These are phyloP conservation scores for Monosporascus sp. DNA, from an alignment of 2,329 filamentous ascomycete genomes.

Conservation along the genomic window DNA sequence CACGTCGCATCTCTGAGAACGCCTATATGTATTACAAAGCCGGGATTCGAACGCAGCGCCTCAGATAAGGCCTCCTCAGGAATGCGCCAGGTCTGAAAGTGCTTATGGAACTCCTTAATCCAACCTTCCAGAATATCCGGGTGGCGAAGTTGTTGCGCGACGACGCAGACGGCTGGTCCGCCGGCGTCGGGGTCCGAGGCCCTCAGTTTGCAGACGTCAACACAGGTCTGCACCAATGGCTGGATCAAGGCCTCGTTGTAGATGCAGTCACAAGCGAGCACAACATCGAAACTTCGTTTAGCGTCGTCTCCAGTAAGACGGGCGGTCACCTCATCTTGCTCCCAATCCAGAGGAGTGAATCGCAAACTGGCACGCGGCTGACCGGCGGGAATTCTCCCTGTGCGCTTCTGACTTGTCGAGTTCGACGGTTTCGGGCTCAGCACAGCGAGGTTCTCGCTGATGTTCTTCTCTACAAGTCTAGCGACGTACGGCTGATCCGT, in stretches of 20 bases:
- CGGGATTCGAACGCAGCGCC: slow-evolving; percentile 57
- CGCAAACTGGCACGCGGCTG: slow-evolving; percentile 36
- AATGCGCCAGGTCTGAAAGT: slow-evolving; percentile 73
- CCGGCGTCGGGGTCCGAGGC: slow-evolving; percentile 8
- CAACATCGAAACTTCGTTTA: slow-evolving; percentile 56
- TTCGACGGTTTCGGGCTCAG: slow-evolving; percentile 6
- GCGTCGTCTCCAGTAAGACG: slow-evolving; percentile 31
- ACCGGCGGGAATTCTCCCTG: neutral
- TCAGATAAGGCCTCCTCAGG: slow-evolving; percentile 56
- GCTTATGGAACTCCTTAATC: slow-evolving; percentile 60
- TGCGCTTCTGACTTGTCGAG: slow-evolving; percentile 8
- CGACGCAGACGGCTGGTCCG: slow-evolving; percentile 63
- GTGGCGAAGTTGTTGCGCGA: slow-evolving; percentile 85
- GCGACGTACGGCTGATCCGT: slow-evolving; percentile 88
- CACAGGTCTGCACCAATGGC: slow-evolving; percentile 78
- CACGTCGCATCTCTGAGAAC: slow-evolving; percentile 41
- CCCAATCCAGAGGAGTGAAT: slow-evolving; percentile 76
- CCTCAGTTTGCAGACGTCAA: slow-evolving; percentile 64
- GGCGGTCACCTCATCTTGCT: slow-evolving; percentile 52
- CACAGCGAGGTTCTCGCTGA: slow-evolving; percentile 52
- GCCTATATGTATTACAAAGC: slow-evolving; percentile 80
- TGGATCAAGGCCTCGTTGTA: slow-evolving; percentile 85
- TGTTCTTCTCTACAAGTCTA: slow-evolving; percentile 69
- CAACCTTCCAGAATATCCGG: slow-evolving; percentile 81
- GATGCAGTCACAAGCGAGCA: slow-evolving; percentile 89